Evolutionary conservation across 2,329 filamentous ascomycete genomes (phyloP), one percentile per base, ranked within the genome.

Genomic region (Scedosporium aurantiacum): DNA sequence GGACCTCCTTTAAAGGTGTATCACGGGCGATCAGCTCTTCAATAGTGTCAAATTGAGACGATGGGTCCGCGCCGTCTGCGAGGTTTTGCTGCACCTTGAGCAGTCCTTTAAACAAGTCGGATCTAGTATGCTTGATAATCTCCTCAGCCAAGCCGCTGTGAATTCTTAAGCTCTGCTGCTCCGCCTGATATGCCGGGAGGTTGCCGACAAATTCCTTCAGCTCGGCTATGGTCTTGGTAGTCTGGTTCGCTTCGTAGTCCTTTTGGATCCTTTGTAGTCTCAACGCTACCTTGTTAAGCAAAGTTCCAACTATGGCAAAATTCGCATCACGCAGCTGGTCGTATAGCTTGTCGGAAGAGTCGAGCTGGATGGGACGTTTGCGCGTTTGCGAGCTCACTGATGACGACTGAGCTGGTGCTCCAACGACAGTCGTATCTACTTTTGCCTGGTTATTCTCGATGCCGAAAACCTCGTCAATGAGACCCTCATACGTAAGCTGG

Each of bases 51-150:
- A 96, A 90, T 70, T 97, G 91, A 25, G 89, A 89, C 12, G 86
- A 89, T 5, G 93, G 89, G 71, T 97, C 94, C 8, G 90, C 86
- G 37, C 93, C 93, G 0, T 92, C 92, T 25, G 91, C 92, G 54
- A 97, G 82, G 70, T 96, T 97, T 71, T 99, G 94, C 71, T 99
- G 94, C 4, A 97, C 89, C 75, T 97, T 94, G 1, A 99, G 79
- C 45, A 91, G 79, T 63, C 90, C 88, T 65, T 88, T 90, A 77
- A 99, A 99, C 62, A 89, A 83, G 68, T 97, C 93, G 18, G 90
- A 89, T 58, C 90, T 84, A 0, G 94, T 99, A 68, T 91, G 85
- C 70, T 95, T 94, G 79, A 96, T 92, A 60, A 99, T 94, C 66
- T 97, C 93, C 74, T 97, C 94, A 1, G 92, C 91, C 54, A 99